These are phyloP conservation scores for Hypoxylon sp. DNA, from an alignment of 2,329 filamentous ascomycete species.

Conservation along the genomic window DNA sequence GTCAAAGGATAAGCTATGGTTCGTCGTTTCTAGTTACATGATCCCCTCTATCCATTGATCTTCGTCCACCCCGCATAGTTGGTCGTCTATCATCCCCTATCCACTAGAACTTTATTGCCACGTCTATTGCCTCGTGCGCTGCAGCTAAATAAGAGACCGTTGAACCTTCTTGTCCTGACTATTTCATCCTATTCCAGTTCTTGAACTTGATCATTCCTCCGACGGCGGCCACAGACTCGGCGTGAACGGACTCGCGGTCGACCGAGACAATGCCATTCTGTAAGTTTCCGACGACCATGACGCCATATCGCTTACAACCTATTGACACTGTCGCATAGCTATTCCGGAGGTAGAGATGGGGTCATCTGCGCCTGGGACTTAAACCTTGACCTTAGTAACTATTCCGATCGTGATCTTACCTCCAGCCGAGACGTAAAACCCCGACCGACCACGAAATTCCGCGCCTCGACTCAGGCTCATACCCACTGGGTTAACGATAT, in stretches of 20 bases:
- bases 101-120: conserved; percentile 4
- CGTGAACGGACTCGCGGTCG: conserved; percentile 92
- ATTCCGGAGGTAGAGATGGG: conserved; percentile 94
- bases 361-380: conserved; percentile 97
- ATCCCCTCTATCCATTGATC: conserved; percentile 26
- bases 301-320: conserved; percentile 9
- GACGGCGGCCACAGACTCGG: conserved; percentile 88
- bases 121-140: conserved; percentile 4
- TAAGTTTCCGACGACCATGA: conserved; percentile 57
- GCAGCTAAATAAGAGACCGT: conserved; percentile 1
- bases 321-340: conserved; percentile 62
- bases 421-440: conserved; percentile 50
- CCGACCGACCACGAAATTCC: conserved; percentile 64
- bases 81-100: conserved; percentile 2
- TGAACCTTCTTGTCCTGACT: conserved; percentile 13
- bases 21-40: conserved; percentile 43
- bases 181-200: conserved; percentile 52
- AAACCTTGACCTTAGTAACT: conserved; percentile 68
- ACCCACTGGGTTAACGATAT: conserved; percentile 98
- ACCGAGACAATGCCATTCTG: conserved; percentile 84
- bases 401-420: conserved; percentile 37
- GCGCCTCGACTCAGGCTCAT: conserved; percentile 74
- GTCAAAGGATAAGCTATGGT: conserved; percentile 74
- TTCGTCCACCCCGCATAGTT: conserved; percentile 41
- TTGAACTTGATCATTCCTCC: conserved; percentile 66